A percentile compares a stretch with the other conserved stretches of the same genome.
Conservation (phyloP, 176 grass and related monocot species). For the Triticum dicoccoides region DNA sequence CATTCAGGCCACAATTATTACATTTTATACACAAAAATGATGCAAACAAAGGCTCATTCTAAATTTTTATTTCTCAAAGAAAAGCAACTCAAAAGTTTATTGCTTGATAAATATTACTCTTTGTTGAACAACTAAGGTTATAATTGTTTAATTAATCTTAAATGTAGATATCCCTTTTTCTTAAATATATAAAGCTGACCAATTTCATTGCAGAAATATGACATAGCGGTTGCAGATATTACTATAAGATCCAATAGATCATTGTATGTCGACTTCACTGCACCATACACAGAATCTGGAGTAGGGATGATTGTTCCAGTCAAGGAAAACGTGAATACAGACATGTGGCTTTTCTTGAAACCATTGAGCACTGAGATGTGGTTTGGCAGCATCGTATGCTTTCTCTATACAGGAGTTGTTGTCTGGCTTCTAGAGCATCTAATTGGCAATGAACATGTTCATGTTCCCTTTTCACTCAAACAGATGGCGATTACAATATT, state of each 20-base stretch:
- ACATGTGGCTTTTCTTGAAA: slow-evolving; percentile 28
- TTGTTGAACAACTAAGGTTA: background rate
- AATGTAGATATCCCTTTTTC: background rate
- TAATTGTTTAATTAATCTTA: background rate
- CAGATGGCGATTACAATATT: slow-evolving; percentile 10
- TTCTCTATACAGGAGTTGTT: slow-evolving; percentile 38
- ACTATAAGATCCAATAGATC: slow-evolving; percentile 38
- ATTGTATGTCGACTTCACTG: slow-evolving; percentile 39
- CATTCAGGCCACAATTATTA: background rate
- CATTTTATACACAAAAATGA: too few relatives aligned
- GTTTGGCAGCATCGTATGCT: slow-evolving; percentile 19
- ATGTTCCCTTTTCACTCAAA: background rate
- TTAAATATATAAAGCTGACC: background rate
- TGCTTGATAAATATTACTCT: background rate
- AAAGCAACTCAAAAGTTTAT: background rate
- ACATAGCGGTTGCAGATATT: slow-evolving; percentile 36
- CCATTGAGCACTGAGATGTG: slow-evolving; percentile 32
- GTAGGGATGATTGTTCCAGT: slow-evolving; percentile 48
- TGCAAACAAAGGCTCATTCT: background rate
- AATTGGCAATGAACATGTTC: background rate
- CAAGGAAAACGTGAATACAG: background rate
- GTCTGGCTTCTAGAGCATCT: slow-evolving; percentile 37
- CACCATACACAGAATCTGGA: slow-evolving; percentile 37
- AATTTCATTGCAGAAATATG: background rate
- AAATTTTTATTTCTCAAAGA: background rate